Evolutionary conservation across 257 asterid genomes (phyloP).

Genomic region (Nicotiana otophora): DNA sequence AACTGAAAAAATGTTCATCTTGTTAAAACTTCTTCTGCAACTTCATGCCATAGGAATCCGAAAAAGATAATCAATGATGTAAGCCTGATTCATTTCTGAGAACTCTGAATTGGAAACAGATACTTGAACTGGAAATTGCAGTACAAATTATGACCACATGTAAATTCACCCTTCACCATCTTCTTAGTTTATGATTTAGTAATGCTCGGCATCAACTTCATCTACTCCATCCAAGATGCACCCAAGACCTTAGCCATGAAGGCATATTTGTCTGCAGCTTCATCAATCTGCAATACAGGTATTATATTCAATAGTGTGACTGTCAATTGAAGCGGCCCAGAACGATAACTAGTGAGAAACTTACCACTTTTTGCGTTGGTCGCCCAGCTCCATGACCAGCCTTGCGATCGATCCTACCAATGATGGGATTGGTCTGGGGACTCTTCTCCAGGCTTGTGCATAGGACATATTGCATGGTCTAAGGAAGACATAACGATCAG

Average conservation of each 20-base stretch:
- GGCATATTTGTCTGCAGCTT: constrained; percentile 71
- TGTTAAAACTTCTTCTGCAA: background rate
- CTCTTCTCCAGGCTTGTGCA: constrained; percentile 66
- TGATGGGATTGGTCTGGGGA: constrained; percentile 79
- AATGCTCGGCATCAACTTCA: background rate
- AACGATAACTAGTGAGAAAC: background rate
- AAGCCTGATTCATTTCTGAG: background rate
- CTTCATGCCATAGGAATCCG: background rate
- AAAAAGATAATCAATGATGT: background rate
- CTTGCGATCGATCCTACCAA: constrained; percentile 79
- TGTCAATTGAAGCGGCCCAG: background rate
- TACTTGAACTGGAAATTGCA: background rate
- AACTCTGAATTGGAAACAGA: background rate
- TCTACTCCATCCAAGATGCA: constrained; percentile 69
- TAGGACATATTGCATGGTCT: constrained; percentile 83
- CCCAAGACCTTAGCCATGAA: constrained; percentile 82
- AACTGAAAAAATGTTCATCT: background rate
- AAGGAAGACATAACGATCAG: constrained; percentile 5
- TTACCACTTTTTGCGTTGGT: constrained; percentile 82
- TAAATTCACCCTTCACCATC: background rate
- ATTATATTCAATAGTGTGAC: background rate
- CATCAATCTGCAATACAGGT: constrained; percentile 49
- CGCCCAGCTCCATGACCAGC: constrained; percentile 98
- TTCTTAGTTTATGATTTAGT: background rate
- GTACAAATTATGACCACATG: background rate